phyloP scores from a whole-genome alignment of 139 green algal genomes.

The Pseudopediastrum boryanum region DNA sequence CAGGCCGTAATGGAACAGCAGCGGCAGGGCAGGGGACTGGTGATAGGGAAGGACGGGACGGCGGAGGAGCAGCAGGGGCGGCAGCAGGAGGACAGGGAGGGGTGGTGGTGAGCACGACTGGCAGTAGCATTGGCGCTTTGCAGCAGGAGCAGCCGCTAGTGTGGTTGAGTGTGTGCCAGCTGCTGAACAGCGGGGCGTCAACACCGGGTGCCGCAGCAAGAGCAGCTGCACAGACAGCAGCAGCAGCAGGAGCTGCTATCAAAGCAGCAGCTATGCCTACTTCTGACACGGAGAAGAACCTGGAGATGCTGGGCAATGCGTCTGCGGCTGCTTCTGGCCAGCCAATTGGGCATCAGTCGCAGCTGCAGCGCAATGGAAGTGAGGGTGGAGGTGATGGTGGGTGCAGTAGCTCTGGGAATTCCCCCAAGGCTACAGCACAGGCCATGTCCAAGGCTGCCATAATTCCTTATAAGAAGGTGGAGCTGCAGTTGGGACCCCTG shows the following conservation, averaged over 20 bases:
- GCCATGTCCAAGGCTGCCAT: conserved; percentile 57
- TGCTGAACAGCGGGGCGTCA: neutral
- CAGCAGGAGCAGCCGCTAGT: conserved; percentile 15
- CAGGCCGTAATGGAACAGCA: conserved; percentile 4
- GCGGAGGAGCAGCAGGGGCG: neutral
- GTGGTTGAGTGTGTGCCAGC: conserved; percentile 23
- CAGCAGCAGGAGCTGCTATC: too few species aligned
- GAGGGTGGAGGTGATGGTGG: neutral
- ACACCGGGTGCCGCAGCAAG: neutral
- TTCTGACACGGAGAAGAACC: too few species aligned
- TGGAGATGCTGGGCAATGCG: too few species aligned
- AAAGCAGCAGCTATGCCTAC: neutral
- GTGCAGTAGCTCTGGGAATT: neutral
- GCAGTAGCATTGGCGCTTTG: conserved; percentile 3
- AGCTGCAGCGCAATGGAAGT: neutral
- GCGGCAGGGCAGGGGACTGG: too few species aligned
- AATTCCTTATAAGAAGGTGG: conserved; percentile 78
- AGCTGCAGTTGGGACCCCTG: conserved; percentile 55
- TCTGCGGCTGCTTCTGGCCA: too few species aligned
- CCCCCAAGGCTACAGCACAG: neutral
- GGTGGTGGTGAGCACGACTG: neutral
- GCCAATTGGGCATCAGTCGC: too few species aligned
- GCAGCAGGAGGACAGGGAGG: neutral
- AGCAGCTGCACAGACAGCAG: too few species aligned
- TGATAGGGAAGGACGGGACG: too few species aligned